These are phyloP conservation scores for Eucalyptus sp. DNA, from an alignment of 345 rosid species.

Conservation along the genomic window DNA sequence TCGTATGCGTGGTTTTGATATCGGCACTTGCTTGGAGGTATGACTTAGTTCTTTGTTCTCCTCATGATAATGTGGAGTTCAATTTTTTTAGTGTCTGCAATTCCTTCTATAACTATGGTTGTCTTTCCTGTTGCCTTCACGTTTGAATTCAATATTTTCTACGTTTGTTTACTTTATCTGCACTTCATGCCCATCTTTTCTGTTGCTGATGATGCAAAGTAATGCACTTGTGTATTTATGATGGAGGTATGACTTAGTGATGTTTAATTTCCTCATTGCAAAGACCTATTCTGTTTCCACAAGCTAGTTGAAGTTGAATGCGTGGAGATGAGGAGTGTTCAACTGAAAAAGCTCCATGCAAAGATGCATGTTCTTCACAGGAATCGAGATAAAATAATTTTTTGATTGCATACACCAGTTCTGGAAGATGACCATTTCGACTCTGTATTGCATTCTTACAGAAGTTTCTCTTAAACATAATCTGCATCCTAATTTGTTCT, in stretches of 20 bases:
- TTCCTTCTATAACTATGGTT: not conserved
- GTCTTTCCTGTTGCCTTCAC: not conserved
- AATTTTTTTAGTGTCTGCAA: not conserved
- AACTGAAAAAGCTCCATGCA: not conserved
- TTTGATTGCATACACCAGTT: not conserved
- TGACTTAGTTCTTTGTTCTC: not conserved
- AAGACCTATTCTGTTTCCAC: not conserved
- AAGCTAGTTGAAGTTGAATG: not conserved
- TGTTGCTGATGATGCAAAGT: not conserved
- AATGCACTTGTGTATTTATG: not conserved
- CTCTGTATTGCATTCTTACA: not conserved
- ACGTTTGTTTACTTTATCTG: not conserved
- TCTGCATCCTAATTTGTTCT: not conserved
- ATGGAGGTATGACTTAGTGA: not conserved
- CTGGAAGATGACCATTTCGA: not conserved
- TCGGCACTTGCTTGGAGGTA: constrained; percentile 96
- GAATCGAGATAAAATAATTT: not conserved
- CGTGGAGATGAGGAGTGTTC: not conserved
- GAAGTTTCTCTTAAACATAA: not conserved
- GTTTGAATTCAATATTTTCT: not conserved
- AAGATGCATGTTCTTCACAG: not conserved
- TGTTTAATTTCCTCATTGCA: not conserved
- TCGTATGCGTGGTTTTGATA: constrained; percentile 55
- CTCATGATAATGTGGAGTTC: not conserved
- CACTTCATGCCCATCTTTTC: not conserved